Base-by-base conservation (phyloP, 2,329 filamentous ascomycete genomes). In the Fonsecaea nubica region DNA sequence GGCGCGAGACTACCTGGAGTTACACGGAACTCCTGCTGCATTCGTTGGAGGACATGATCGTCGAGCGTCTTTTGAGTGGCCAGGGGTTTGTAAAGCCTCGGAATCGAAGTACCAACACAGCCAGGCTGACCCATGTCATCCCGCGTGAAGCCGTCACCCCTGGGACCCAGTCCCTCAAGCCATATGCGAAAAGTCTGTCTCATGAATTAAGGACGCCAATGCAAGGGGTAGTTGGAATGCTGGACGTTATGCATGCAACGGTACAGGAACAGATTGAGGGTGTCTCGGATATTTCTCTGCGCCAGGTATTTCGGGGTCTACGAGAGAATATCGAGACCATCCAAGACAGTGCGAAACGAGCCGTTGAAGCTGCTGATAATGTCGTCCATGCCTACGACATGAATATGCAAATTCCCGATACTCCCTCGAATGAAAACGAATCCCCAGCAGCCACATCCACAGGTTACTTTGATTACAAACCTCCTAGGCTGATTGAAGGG, bases 371-470 rank as follows among this genome's bases (percentile, higher is more conserved):
- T 21, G 89, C 89, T 7, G 89, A 92, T 75, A 92, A 92, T 71
- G 89, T 92, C 18, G 89, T 92, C 9, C 88, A 91, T 76, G 89
- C 89, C 12, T 91, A 91, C 72, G 89, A 91, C 73, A 85, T 91
- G 77, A 89, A 91, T 73, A 90, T 91, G 87, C 86, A 89, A 72
- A 84, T 92, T 50, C 89, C 89, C n/a, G 87, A 89, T 69, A 87
- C 85, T 12, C 86, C 85, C 7, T 76, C 81, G 53, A 79, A 80
- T 15, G 78, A 80, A 8, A 75, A 75, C 50, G 77, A 79, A 5
- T 73, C 75, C 21, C 71, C 77, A 18, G 73, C 75, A 15, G 69
- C 73, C 9, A 69, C 73, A 8, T 73, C 72, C 33, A 69, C 72
- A 13, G 64, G 64, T 9, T 64, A 72, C 30, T 73, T 73, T 48